Conservation (phyloP, 495 filamentous ascomycete genomes). For the Trichocladium antarcticum region DNA sequence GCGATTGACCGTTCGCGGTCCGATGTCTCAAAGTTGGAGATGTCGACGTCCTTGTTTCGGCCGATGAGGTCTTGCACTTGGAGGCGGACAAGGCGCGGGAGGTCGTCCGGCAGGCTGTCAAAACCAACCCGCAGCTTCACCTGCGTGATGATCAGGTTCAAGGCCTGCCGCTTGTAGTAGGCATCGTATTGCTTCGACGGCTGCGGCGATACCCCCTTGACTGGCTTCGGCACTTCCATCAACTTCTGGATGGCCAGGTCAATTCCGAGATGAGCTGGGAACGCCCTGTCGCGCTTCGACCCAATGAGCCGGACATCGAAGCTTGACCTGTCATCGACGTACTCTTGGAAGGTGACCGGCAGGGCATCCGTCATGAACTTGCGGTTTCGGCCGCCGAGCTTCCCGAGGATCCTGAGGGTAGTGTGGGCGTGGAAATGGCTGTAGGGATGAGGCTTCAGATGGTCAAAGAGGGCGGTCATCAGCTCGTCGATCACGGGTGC, state of each 20-base stretch:
- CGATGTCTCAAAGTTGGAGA: constrained; percentile 54
- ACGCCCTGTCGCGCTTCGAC: constrained; percentile 73
- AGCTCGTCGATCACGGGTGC: constrained; percentile 95
- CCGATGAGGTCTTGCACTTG: constrained; percentile 77
- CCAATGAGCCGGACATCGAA: constrained; percentile 84
- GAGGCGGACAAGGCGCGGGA: constrained; percentile 69
- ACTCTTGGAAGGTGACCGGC: constrained; percentile 66
- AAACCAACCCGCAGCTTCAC: constrained; percentile 81
- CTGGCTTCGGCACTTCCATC: constrained; percentile 59
- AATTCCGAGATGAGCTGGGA: constrained; percentile 73
- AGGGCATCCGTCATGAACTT: constrained; percentile 88
- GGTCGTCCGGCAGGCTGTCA: constrained; percentile 81
- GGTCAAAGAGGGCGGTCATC: constrained; percentile 93
- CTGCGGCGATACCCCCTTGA: constrained; percentile 20
- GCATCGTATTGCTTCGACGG: constrained; percentile 55
- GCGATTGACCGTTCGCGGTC: constrained; percentile 71
- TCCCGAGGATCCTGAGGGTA: constrained; percentile 95
- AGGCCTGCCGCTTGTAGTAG: constrained; percentile 88
- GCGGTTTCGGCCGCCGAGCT: constrained; percentile 87
- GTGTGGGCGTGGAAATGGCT: constrained; percentile 96
- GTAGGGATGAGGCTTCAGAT: constrained; percentile 82
- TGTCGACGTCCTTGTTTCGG: constrained; percentile 50
- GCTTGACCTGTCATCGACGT: constrained; percentile 72
- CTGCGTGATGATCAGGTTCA: constrained; percentile 73
- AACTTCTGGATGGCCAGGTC: constrained; percentile 81